Evolutionary conservation across 768 basidiomycete genomes (phyloP).

Genomic region (Dioszegia hungarica): DNA sequence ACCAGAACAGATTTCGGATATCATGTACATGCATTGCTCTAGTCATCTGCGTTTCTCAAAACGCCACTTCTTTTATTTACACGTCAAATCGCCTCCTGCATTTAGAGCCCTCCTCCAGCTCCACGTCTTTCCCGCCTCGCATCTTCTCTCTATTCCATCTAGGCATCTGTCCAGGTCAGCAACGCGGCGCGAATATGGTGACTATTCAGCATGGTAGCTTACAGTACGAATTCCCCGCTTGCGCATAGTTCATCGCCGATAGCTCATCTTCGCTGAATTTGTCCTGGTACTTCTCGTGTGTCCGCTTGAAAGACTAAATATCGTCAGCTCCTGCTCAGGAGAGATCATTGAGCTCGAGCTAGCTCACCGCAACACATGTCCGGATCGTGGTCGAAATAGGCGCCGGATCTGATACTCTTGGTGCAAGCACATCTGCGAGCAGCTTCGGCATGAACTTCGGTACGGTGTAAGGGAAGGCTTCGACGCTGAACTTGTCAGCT

Average conservation of each 20-base stretch:
- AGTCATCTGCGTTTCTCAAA: too few relatives aligned
- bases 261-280: slow-evolving; percentile 85
- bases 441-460: slow-evolving; percentile 85
- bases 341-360: not conserved
- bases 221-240: slow-evolving; percentile 69
- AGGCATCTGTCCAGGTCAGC: too few relatives aligned
- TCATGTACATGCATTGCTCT: too few relatives aligned
- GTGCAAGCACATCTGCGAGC: slow-evolving; percentile 68
- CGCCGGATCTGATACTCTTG: slow-evolving; percentile 81
- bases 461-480: slow-evolving; percentile 92
- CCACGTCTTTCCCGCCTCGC: too few relatives aligned
- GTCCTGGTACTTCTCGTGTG: slow-evolving; percentile 71
- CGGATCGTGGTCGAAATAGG: slow-evolving; percentile 87
- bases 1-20: too few relatives aligned
- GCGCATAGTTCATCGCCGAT: slow-evolving; percentile 77
- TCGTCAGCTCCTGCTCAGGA: slow-evolving; percentile 7
- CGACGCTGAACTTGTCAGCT: slow-evolving; percentile 52
- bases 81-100: too few relatives aligned
- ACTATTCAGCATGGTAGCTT: too few relatives aligned
- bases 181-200: too few relatives aligned
- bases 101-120: too few relatives aligned
- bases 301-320: slow-evolving; percentile 50
- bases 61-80: too few relatives aligned
- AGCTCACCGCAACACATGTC: slow-evolving; percentile 56
- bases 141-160: too few relatives aligned